Percentiles rank a stretch among this genome's conserved stretches.
These are phyloP conservation scores for Pseudocercospora vitis DNA, from an alignment of 2,329 filamentous ascomycete genomes.

Conservation along the genomic window DNA sequence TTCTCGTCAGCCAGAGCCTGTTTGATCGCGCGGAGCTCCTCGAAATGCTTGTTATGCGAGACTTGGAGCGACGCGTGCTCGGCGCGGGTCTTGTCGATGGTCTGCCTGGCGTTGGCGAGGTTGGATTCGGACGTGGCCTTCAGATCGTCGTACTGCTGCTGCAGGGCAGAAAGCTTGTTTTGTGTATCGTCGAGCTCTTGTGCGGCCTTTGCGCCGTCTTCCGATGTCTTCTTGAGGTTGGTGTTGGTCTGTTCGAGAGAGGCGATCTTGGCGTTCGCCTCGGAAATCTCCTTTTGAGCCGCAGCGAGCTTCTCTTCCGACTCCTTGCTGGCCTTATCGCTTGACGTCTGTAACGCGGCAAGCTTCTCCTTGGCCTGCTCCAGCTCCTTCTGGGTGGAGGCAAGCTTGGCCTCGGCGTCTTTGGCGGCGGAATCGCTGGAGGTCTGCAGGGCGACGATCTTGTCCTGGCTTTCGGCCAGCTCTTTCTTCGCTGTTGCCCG, in stretches of 20 bases:
- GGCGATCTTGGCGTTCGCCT: slow-evolving; percentile 21
- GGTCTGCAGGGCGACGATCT: slow-evolving; percentile 14
- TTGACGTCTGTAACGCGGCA: slow-evolving; percentile 11
- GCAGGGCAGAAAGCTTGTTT: slow-evolving; percentile 20
- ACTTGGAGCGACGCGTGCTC: slow-evolving; percentile 25
- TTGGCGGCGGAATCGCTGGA: slow-evolving; percentile 19
- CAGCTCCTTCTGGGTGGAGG: slow-evolving; percentile 19
- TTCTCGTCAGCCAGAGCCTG: slow-evolving; percentile 17
- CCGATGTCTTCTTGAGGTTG: slow-evolving; percentile 23
- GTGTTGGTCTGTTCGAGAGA: slow-evolving; percentile 20
- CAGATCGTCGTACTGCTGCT: slow-evolving; percentile 24
- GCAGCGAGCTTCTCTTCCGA: slow-evolving; percentile 14
- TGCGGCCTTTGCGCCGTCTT: slow-evolving; percentile 16
- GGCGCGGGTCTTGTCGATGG: slow-evolving; percentile 23
- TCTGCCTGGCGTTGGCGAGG: slow-evolving; percentile 22
- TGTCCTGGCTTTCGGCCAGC: slow-evolving; percentile 18
- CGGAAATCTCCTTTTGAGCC: slow-evolving; percentile 20
- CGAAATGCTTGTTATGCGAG: slow-evolving; percentile 29
- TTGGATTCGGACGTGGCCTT: slow-evolving; percentile 21
- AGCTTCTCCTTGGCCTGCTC: slow-evolving; percentile 23
- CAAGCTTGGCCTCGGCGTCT: slow-evolving; percentile 18
- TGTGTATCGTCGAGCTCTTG: slow-evolving; percentile 22
- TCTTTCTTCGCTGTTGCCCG: slow-evolving; percentile 20
- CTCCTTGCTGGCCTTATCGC: slow-evolving; percentile 15
- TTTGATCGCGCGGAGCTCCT: slow-evolving; percentile 24